phyloP scores from a whole-genome alignment of 2,329 filamentous ascomycete genomes.

The Sarocladium brachiariae region DNA sequence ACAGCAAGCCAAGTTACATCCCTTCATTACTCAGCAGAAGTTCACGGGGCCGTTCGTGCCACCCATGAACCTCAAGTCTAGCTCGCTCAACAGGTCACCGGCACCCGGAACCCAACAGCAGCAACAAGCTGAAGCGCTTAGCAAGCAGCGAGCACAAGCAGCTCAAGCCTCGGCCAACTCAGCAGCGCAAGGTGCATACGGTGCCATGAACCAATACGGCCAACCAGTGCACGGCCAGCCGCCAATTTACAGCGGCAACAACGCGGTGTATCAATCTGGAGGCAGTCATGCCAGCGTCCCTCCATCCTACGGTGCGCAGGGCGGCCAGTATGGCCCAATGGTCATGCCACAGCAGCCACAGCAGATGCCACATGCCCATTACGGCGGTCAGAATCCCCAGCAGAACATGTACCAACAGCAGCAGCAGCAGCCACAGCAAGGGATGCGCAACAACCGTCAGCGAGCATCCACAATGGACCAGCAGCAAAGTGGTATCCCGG shows the following conservation, averaged over 20 bases:
- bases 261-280: slow-evolving; percentile 67
- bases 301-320: slow-evolving; percentile 61
- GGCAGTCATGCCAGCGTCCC: slow-evolving; percentile 41
- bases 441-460: slow-evolving; percentile 68
- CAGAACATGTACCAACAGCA: slow-evolving; percentile 60
- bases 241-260: slow-evolving; percentile 69
- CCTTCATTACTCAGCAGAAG: slow-evolving; percentile 98
- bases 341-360: slow-evolving; percentile 60
- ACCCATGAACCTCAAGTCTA: slow-evolving; percentile 91
- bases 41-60: slow-evolving; percentile 94
- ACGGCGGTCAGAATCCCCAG: slow-evolving; percentile 46
- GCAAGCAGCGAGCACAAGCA: slow-evolving; percentile 77
- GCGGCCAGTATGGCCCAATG: slow-evolving; percentile 66
- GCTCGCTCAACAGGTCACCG: slow-evolving; percentile 76
- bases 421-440: slow-evolving; percentile 35
- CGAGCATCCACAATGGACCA: slow-evolving; percentile 95
- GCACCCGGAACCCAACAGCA: slow-evolving; percentile 93
- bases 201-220: slow-evolving; percentile 40
- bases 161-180: slow-evolving; percentile 63
- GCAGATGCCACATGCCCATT: slow-evolving; percentile 57
- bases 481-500: slow-evolving; percentile 85
- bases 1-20: slow-evolving; percentile 93
- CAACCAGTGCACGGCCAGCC: slow-evolving; percentile 44
- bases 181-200: slow-evolving; percentile 61
- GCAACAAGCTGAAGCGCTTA: slow-evolving; percentile 87